Evolutionary conservation across 768 basidiomycete species (phyloP), one percentile per base, ranked within the genome.

Genomic region (Collybia sp.): DNA sequence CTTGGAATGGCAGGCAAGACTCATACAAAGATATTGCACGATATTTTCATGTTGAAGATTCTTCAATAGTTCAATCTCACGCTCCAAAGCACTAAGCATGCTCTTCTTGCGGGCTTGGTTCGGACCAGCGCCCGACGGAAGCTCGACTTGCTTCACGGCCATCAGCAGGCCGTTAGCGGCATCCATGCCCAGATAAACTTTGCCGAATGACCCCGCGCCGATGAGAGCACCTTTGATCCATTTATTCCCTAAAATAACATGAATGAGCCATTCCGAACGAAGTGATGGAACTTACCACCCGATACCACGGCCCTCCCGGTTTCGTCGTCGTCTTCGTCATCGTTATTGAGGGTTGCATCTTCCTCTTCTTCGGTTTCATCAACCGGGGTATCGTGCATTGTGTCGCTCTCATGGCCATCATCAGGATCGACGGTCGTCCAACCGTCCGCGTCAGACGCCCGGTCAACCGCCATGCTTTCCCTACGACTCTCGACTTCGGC

Each of bases 171-270:
- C 93, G 42, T 77, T 88, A 15, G 87, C 77, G 1, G 92, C 89
- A 64, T 94, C 93, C 91, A 96, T 93, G 30, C 92, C 93, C 9
- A 96, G 82, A 65, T 92, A 96, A 33, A 96, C 93, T 59, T 92
- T 91, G 43, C 93, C 93, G 58, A 95, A 95, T 0, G 93, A 95
- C 3, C 92, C 93, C 38, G 92, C 87, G 50, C 94, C 93, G 52
- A 96, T 95, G 54, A 96, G 78, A 9, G 93, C 93, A 40, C 93
- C 93, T 56, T 94, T 94, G 68, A 94, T 93, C 93, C 94, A 97
- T 64, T 95, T 96, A 60, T 86, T 88, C 34, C 83, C 90, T 79
- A 61, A 54, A 63, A 56, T 20, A 52, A 32, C 35, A 37, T 38
- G 50, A 33, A 20, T 40, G 19, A 38, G 30, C 40, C 19, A 42